A percentile compares a stretch with the other conserved stretches of the same genome.
These are phyloP conservation scores for Serpula lacrymans DNA, from an alignment of 768 basidiomycete species.

Conservation along the genomic window DNA sequence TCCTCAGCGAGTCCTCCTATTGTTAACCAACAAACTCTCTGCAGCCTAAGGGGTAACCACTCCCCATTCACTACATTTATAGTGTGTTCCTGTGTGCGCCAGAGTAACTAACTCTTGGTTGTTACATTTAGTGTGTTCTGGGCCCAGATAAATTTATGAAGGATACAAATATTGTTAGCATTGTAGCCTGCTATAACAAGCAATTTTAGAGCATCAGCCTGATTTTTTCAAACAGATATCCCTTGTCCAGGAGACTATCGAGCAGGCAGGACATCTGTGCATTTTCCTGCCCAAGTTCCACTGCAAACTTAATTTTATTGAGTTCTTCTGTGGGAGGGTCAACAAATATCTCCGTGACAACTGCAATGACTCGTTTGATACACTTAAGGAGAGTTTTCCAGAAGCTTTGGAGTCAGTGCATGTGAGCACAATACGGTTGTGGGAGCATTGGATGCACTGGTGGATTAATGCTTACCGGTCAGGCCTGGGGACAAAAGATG, in stretches of 20 bases:
- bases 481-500: too few relatives aligned
- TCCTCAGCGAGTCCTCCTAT: too few relatives aligned
- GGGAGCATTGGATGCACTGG: conserved; percentile 16
- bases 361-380: conserved; percentile 20
- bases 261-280: conserved; percentile 23
- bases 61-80: too few relatives aligned
- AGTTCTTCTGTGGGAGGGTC: conserved; percentile 25
- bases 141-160: too few relatives aligned
- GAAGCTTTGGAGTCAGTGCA: conserved; percentile 13
- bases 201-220: conserved; percentile 22
- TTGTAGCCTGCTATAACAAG: conserved; percentile 29
- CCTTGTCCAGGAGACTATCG: conserved; percentile 20
- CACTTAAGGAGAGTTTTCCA: conserved; percentile 17
- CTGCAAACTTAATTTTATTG: conserved; percentile 23
- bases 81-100: too few relatives aligned
- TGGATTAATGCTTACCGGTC: conserved; percentile 14
- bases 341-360: conserved; percentile 20
- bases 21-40: too few relatives aligned
- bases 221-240: too few relatives aligned
- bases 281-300: conserved; percentile 26
- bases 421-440: conserved; percentile 11
- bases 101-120: too few relatives aligned
- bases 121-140: too few relatives aligned
- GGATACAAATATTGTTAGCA: too few relatives aligned
- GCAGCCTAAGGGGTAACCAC: too few relatives aligned